A percentile compares a stretch with the other conserved stretches of the same genome.
Conservation (phyloP, 768 basidiomycete species). For the Suillus fuscotomentosus region DNA sequence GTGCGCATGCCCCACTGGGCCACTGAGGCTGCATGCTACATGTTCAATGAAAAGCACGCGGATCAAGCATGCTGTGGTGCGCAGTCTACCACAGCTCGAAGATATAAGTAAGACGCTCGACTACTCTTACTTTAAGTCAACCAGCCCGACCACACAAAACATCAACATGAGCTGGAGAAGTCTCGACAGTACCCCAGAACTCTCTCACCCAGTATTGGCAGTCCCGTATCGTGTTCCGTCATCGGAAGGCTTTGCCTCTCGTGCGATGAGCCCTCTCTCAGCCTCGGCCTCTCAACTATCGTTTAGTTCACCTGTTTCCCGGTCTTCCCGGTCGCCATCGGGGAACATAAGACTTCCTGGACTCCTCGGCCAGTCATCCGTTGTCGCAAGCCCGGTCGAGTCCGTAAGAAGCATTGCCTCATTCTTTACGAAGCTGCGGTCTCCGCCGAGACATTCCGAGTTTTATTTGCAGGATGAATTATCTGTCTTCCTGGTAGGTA, state of each 20-base stretch:
- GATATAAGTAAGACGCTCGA: neutral
- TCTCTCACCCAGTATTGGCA: neutral
- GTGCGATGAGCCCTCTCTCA: conserved; percentile 6
- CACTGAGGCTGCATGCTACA: neutral
- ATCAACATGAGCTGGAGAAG: conserved; percentile 8
- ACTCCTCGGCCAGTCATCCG: neutral
- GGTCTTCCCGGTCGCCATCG: neutral
- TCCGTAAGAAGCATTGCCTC: conserved; percentile 6
- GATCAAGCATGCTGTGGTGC: neutral
- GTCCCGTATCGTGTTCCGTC: conserved; percentile 6
- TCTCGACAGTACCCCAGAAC: conserved; percentile 6
- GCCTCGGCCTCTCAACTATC: conserved; percentile 5
- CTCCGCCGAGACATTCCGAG: conserved; percentile 11
- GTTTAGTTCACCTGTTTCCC: conserved; percentile 1
- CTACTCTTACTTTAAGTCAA: neutral
- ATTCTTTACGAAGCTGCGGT: conserved; percentile 5
- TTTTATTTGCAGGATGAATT: conserved; percentile 23
- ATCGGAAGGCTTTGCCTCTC: conserved; percentile 4
- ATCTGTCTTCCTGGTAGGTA: conserved; percentile 18
- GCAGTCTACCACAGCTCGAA: neutral
- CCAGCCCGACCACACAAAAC: neutral
- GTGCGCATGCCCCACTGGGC: neutral
- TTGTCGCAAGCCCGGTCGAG: conserved; percentile 6
- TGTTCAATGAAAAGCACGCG: neutral
- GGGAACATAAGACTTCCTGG: neutral